A percentile compares a stretch with the other conserved stretches of the same genome.
Evolutionary conservation across 108 stramenopile species (phyloP).

Genomic region (Skeletonema menzelii): DNA sequence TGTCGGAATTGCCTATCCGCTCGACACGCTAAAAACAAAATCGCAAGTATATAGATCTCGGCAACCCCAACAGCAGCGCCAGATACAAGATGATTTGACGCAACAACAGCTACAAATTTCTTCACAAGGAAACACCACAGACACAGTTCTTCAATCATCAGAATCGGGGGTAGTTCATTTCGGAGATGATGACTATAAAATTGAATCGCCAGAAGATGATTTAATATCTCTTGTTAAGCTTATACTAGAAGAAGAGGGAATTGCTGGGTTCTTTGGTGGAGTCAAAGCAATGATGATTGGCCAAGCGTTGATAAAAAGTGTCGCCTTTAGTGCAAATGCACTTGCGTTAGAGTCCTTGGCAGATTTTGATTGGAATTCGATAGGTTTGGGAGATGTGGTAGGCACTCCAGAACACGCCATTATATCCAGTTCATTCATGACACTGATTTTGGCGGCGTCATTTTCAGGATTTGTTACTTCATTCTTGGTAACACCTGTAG

Average conservation of each 20-base stretch:
- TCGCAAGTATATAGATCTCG: conserved; percentile 32
- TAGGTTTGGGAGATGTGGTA: neutral
- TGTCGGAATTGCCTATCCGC: conserved; percentile 47
- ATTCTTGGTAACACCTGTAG: conserved; percentile 58
- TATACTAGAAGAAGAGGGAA: conserved; percentile 31
- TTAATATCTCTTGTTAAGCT: conserved; percentile 27
- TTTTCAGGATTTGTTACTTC: conserved; percentile 57
- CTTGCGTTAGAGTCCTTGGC: conserved; percentile 27
- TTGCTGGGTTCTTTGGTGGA: conserved; percentile 49
- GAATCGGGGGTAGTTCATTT: conserved; percentile 2
- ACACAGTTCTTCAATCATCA: neutral
- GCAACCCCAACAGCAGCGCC: neutral
- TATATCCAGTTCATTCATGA: conserved; percentile 22
- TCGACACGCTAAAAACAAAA: conserved; percentile 56
- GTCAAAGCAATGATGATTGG: conserved; percentile 59
- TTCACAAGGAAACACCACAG: neutral
- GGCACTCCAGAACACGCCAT: neutral
- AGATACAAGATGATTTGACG: neutral
- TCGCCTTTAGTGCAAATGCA: conserved; percentile 54
- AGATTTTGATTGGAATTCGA: neutral
- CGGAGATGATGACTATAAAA: neutral
- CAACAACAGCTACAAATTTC: neutral
- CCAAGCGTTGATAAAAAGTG: conserved; percentile 53
- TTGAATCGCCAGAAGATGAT: conserved; percentile 26
- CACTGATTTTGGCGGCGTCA: conserved; percentile 43